These are phyloP conservation scores for Albugo laibachii DNA, from an alignment of 352 stramenopile species.

Conservation along the genomic window DNA sequence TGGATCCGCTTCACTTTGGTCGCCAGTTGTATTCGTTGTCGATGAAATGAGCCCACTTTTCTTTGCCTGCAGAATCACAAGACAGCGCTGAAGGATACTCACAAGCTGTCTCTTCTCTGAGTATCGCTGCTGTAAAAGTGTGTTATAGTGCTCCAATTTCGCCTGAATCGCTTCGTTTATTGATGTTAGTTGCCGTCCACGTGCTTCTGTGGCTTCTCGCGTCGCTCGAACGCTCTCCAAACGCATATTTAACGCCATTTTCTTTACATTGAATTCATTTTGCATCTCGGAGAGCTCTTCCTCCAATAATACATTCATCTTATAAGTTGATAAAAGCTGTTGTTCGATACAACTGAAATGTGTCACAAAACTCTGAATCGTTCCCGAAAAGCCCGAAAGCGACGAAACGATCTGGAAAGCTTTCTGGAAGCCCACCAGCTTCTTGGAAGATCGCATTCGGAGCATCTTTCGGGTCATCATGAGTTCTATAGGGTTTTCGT, in stretches of 20 bases:
- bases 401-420: slow-evolving; percentile 35
- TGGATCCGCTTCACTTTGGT: no score
- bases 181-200: slow-evolving; percentile 20
- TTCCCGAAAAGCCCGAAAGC: slow-evolving; percentile 10
- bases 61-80: slow-evolving; percentile 35
- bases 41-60: not conserved
- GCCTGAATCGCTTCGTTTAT: slow-evolving; percentile 10
- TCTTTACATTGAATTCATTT: slow-evolving; percentile 12
- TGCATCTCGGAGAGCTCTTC: slow-evolving; percentile 24
- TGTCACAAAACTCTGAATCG: slow-evolving; percentile 17
- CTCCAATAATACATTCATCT: slow-evolving; percentile 21
- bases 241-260: slow-evolving; percentile 13
- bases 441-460: not conserved
- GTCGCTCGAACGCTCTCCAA: slow-evolving; percentile 15
- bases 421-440: slow-evolving; percentile 4
- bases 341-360: slow-evolving; percentile 33
- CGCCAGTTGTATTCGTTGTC: no score
- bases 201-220: slow-evolving; percentile 13
- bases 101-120: slow-evolving; percentile 21
- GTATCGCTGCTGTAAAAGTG: slow-evolving; percentile 27
- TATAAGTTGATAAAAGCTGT: slow-evolving; percentile 44
- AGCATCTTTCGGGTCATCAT: no score
- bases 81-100: slow-evolving; percentile 31
- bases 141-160: slow-evolving; percentile 25
- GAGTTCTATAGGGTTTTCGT: no score